These are phyloP conservation scores for Calocybe indica DNA, from an alignment of 768 basidiomycete genomes.

Conservation along the genomic window DNA sequence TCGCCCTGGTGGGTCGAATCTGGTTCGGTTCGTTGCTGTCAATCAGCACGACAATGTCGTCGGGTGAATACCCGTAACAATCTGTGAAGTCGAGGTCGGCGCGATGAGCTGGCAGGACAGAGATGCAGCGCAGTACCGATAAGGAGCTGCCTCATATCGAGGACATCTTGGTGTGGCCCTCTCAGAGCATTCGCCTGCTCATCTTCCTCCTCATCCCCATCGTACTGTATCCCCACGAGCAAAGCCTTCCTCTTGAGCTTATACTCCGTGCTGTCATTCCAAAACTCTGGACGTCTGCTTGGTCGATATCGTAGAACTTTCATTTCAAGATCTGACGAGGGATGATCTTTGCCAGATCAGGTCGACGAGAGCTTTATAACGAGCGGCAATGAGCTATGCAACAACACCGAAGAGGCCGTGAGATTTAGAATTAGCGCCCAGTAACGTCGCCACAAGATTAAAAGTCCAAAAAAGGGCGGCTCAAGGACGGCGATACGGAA, in stretches of 20 bases:
- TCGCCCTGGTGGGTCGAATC: slow-evolving; percentile 32
- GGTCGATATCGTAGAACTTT: slow-evolving; percentile 9
- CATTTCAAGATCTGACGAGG: slow-evolving; percentile 1
- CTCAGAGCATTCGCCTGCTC: slow-evolving; percentile 12
- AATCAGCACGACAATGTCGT: slow-evolving; percentile 38
- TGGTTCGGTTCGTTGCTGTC: slow-evolving; percentile 26
- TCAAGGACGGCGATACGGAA: no score
- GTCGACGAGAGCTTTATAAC: no score
- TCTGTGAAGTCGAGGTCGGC: slow-evolving; percentile 20
- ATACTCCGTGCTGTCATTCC: slow-evolving; percentile 3
- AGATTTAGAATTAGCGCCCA: no score
- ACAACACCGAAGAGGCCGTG: no score
- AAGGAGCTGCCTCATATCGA: slow-evolving; percentile 25
- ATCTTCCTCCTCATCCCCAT: slow-evolving; percentile 6
- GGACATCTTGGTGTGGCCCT: slow-evolving; percentile 34
- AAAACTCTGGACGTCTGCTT: slow-evolving; percentile 5
- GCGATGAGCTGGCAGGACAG: not conserved
- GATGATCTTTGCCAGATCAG: no score
- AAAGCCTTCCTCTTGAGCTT: slow-evolving; percentile 23
- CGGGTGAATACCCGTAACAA: slow-evolving; percentile 27
- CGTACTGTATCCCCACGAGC: slow-evolving; percentile 30
- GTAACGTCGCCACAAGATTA: no score
- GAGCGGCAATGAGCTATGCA: no score
- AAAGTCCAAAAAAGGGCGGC: no score
- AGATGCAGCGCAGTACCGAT: slow-evolving; percentile 19